Percentiles rank a stretch among this genome's conserved stretches.
phyloP scores from a whole-genome alignment of 106 monocot genomes.

The Dendrobium huoshanense region DNA sequence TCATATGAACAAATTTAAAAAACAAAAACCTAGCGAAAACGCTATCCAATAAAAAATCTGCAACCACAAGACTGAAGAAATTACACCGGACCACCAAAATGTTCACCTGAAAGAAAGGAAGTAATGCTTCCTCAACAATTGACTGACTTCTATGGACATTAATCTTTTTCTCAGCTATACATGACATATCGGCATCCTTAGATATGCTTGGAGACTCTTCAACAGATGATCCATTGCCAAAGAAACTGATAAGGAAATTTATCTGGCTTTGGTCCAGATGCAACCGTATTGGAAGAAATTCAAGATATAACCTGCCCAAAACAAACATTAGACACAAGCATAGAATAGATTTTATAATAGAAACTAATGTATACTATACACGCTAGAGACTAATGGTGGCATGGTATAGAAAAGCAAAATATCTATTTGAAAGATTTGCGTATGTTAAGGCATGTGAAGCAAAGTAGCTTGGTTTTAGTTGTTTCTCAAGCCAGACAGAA shows the following conservation, averaged over 20 bases:
- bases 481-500: background rate
- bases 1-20: background rate
- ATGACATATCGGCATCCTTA: slow-evolving; percentile 32
- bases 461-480: background rate
- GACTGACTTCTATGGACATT: slow-evolving; percentile 24
- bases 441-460: background rate
- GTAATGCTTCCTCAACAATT: slow-evolving; percentile 77
- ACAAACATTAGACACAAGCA: slow-evolving; percentile 6
- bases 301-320: slow-evolving; percentile 51
- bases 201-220: slow-evolving; percentile 14
- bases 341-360: background rate
- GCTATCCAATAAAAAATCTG: background rate
- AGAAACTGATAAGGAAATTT: slow-evolving; percentile 74
- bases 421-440: background rate
- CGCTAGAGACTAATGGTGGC: background rate
- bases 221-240: slow-evolving; percentile 34
- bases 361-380: background rate
- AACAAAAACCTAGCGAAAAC: background rate
- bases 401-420: background rate
- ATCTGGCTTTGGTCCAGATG: slow-evolving; percentile 96
- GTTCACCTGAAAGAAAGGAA: slow-evolving; percentile 95
- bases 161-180: slow-evolving; percentile 12
- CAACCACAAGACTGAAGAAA: background rate
- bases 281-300: slow-evolving; percentile 66
- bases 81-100: background rate